Percentiles rank a stretch among this genome's conserved stretches.
Evolutionary conservation across 2,329 filamentous ascomycete genomes (phyloP).

Genomic region (Tolypocladium cylindrosporum): DNA sequence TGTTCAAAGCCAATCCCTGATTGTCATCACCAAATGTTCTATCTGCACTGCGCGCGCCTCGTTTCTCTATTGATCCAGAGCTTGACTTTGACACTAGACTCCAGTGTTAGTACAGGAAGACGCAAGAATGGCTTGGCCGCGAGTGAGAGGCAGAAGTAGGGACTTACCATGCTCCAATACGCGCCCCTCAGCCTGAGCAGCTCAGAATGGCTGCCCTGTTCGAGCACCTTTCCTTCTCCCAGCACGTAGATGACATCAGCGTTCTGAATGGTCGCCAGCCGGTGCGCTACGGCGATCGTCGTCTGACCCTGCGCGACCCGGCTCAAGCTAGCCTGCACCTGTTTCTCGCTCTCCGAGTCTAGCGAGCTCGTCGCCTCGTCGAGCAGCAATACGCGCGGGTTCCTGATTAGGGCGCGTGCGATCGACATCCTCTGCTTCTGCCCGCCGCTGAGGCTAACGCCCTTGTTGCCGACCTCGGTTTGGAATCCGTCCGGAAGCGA

Average conservation of each 20-base stretch:
- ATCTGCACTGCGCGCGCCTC: too few species aligned
- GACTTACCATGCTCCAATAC: slow-evolving; percentile 48
- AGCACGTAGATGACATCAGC: slow-evolving; percentile 72
- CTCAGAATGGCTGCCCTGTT: slow-evolving; percentile 42
- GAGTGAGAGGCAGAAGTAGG: too few species aligned
- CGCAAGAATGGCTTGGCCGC: too few species aligned
- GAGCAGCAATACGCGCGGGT: slow-evolving; percentile 54
- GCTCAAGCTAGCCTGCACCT: slow-evolving; percentile 59
- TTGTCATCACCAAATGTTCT: too few species aligned
- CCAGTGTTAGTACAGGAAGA: too few species aligned
- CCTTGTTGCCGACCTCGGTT: slow-evolving; percentile 57
- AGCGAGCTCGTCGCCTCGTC: slow-evolving; percentile 66
- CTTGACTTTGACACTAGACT: too few species aligned
- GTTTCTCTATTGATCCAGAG: too few species aligned
- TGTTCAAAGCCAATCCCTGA: too few species aligned
- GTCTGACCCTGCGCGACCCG: slow-evolving; percentile 48
- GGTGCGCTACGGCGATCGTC: slow-evolving; percentile 68
- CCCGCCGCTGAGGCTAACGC: slow-evolving; percentile 57
- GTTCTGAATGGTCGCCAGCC: slow-evolving; percentile 67
- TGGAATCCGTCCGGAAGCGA: slow-evolving; percentile 58
- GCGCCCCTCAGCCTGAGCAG: slow-evolving; percentile 40
- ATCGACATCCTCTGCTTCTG: slow-evolving; percentile 66
- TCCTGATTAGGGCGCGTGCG: slow-evolving; percentile 55
- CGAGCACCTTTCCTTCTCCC: slow-evolving; percentile 48
- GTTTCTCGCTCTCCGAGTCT: slow-evolving; percentile 51